Conservation (phyloP, 331 rosid species). For the Prunus yedoensis region DNA sequence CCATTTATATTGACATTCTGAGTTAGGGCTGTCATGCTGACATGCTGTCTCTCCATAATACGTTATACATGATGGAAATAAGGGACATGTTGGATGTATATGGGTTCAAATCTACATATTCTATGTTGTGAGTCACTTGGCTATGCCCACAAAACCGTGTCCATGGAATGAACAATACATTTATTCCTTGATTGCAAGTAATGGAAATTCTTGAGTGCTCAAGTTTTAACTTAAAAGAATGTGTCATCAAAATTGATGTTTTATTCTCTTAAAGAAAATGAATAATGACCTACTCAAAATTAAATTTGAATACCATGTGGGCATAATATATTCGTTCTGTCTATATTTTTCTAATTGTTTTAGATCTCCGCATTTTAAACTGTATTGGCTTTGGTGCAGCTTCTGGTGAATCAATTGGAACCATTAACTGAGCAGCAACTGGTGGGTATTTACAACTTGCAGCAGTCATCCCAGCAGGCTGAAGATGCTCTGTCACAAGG, state of each 20-base stretch:
- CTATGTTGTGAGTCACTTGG: not conserved
- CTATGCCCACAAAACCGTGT: not conserved
- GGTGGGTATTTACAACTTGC: constrained; percentile 81
- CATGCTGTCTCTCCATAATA: not conserved
- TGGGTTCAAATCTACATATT: not conserved
- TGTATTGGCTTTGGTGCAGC: constrained; percentile 47
- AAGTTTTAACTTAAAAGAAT: not conserved
- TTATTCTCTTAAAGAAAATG: not conserved
- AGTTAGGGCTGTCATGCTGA: not conserved
- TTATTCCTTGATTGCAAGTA: not conserved
- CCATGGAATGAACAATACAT: not conserved
- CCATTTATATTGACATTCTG: not conserved
- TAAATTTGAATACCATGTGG: not conserved
- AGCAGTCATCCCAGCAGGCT: constrained; percentile 93
- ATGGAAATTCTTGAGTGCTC: not conserved
- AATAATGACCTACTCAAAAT: not conserved
- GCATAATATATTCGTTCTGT: not conserved
- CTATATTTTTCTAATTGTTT: not conserved
- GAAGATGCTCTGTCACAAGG: constrained; percentile 97
- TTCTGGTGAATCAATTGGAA: constrained; percentile 84
- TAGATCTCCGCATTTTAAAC: not conserved
- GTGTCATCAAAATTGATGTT: not conserved
- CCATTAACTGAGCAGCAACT: constrained; percentile 90
- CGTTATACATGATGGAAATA: not conserved
- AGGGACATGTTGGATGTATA: not conserved